A percentile compares a stretch with the other conserved stretches of the same genome.
These are phyloP conservation scores for Cercospora janseana DNA, from an alignment of 2,329 filamentous ascomycete species.

Conservation along the genomic window DNA sequence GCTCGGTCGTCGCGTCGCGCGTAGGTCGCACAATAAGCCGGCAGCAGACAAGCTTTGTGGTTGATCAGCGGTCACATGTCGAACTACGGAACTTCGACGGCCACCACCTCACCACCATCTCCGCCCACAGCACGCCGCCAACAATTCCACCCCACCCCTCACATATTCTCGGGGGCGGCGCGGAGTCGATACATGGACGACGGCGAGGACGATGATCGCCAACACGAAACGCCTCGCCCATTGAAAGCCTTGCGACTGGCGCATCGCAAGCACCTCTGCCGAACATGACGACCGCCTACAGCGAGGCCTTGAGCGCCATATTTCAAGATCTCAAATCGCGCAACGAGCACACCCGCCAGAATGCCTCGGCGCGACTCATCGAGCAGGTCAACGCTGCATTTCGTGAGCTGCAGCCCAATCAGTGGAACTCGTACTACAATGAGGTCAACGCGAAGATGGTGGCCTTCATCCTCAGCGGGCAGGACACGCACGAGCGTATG, in stretches of 20 bases:
- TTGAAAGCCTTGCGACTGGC: conserved; percentile 15
- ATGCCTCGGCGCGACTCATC: conserved; percentile 32
- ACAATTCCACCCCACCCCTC: background rate
- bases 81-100: background rate
- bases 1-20: background rate
- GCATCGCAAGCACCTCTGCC: background rate
- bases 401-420: conserved; percentile 71
- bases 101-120: background rate
- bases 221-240: conserved; percentile 4
- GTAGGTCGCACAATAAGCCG: background rate
- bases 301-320: conserved; percentile 34
- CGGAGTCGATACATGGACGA: conserved; percentile 1
- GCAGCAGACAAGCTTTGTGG: conserved; percentile 11
- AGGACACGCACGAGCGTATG: conserved; percentile 81
- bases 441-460: conserved; percentile 64
- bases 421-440: conserved; percentile 70
- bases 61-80: conserved; percentile 2
- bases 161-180: background rate
- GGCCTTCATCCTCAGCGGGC: conserved; percentile 76
- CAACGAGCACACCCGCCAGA: conserved; percentile 31
- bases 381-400: conserved; percentile 36
- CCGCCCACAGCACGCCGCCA: conserved; percentile 11
- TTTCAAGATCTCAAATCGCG: conserved; percentile 35
- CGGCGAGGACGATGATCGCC: conserved; percentile 11
- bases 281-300: conserved; percentile 35